Conservation (phyloP, 441 rosid genomes). For the Aleurites moluccanus region DNA sequence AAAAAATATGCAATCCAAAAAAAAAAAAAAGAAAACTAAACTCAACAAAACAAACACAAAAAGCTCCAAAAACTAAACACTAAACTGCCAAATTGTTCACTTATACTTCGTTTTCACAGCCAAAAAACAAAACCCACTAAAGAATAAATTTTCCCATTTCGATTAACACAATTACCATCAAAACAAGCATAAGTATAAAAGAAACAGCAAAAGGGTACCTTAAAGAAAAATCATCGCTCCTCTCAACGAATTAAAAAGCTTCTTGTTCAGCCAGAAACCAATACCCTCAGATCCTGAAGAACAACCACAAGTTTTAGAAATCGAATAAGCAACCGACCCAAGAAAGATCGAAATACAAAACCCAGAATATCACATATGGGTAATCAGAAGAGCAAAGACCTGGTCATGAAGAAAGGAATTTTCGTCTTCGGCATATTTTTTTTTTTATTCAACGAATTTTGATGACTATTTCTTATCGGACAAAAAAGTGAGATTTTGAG, state of each 20-base stretch:
- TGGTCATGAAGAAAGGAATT: background rate
- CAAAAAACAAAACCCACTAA: background rate
- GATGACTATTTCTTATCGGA: background rate
- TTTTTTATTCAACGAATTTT: background rate
- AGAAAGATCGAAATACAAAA: background rate
- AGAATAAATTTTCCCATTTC: background rate
- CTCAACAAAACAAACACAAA: slow-evolving; percentile 5
- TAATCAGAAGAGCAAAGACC: slow-evolving; percentile 2
- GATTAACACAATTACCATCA: background rate
- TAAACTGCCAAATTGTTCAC: background rate
- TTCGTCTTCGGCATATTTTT: background rate
- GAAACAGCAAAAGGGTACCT: slow-evolving; percentile 12
- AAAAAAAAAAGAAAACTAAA: background rate
- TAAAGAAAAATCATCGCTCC: background rate
- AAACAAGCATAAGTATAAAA: slow-evolving; percentile 1
- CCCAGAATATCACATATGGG: background rate
- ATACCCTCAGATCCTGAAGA: slow-evolving; percentile 9
- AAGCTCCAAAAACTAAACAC: background rate
- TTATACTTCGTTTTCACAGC: background rate
- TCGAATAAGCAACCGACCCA: background rate
- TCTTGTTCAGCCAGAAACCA: background rate
- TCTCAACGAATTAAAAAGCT: background rate
- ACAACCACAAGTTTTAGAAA: background rate
- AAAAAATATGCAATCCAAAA: background rate
- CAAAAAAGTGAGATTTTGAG: no score